Conservation (phyloP, 139 green algal genomes). For the Asterochloris erici region DNA sequence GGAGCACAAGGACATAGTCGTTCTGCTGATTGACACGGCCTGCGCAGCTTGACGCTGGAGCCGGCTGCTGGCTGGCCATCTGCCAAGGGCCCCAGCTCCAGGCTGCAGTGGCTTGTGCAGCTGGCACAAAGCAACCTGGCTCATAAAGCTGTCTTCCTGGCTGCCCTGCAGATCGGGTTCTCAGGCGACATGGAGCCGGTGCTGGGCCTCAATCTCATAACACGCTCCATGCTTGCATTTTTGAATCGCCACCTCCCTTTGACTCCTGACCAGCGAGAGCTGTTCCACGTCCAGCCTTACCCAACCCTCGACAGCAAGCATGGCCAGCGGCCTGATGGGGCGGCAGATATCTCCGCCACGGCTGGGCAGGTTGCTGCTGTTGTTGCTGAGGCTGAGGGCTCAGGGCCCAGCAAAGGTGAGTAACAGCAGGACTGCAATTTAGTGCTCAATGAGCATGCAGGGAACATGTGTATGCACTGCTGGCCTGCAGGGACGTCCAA, state of each 20-base stretch:
- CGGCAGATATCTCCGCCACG: not conserved
- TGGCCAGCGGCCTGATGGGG: not conserved
- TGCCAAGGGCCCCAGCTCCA: not conserved
- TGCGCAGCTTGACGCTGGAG: not conserved
- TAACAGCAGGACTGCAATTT: no score
- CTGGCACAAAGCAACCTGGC: not conserved
- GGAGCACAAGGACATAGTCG: not conserved
- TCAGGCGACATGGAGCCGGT: constrained; percentile 36
- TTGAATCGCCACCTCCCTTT: constrained; percentile 38
- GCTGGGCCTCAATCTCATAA: constrained; percentile 32
- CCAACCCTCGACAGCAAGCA: not conserved
- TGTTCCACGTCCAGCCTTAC: not conserved
- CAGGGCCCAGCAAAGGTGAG: not conserved
- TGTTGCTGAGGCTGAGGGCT: not conserved
- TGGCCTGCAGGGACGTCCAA: not conserved
- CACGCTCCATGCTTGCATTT: constrained; percentile 30
- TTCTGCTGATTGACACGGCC: not conserved
- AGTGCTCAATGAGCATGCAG: not conserved
- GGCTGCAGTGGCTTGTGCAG: not conserved
- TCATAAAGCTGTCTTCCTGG: not conserved
- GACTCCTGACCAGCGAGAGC: not conserved
- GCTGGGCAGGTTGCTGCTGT: not conserved
- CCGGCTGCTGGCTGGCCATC: not conserved
- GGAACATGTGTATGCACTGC: not conserved
- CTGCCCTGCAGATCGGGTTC: constrained; percentile 28